Evolutionary conservation across 2,329 filamentous ascomycete species (phyloP), one percentile per base, ranked within the genome.

Genomic region (Thyridium curvatum): DNA sequence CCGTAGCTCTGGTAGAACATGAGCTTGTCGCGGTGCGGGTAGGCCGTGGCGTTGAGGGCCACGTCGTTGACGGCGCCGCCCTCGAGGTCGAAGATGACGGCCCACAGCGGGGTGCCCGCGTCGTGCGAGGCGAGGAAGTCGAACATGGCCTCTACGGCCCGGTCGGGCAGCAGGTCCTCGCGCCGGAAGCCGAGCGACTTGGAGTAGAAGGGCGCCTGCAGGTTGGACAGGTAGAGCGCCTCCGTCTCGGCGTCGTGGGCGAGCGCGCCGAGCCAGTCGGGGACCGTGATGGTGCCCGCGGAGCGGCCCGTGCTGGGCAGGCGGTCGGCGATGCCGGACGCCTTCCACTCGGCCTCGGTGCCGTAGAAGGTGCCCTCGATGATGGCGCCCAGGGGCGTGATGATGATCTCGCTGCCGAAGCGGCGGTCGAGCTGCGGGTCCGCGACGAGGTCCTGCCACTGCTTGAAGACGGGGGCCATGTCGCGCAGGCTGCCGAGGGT

Each of bases 1-100:
- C 66, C 74, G 50, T 82, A 83, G 0, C 71, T 74, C 51, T 84
- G 76, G 51, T 79, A 71, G 60, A 79, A 81, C 58, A 82, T 72
- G 31, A 82, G 48, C 45, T 76, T 76, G 61, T 84, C 74, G 34
- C 81, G 72, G 49, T 84, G 79, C 1, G 72, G 69, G 50, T 80
- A 84, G 8, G 78, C 71, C 0, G 79, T 82, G 9, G 70, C 71
- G 46, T 79, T 65, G 43, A 56, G 53, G 0, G 77, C 58, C 1
- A 74, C 60, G 41, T 83, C 77, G 46, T 66, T 69, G 37, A 77
- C 68, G 12, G 77, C 77, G 9, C 80, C 80, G 32, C 77, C 79
- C 13, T 70, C 66, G 1, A 75, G 67, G 51, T 82, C 75, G 49
- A 82, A 83, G 32, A 82, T 78, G 41, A 80, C 59, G 50, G 75